Conservation (phyloP, 768 basidiomycete genomes). For the Tylopilus plumbeoviolaceoides region DNA sequence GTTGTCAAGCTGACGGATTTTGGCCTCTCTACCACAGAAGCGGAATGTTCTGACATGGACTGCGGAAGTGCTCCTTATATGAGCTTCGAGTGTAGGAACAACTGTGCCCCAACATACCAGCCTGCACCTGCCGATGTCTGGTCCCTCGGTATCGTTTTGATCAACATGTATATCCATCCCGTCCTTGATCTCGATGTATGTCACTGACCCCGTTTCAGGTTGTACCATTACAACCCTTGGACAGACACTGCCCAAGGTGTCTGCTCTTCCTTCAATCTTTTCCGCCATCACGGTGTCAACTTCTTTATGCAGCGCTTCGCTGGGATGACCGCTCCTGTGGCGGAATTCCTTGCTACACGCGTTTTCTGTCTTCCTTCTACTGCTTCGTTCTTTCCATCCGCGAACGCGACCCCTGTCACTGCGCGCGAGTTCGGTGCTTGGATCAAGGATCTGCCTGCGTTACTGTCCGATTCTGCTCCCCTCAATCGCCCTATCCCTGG, state of each 20-base stretch:
- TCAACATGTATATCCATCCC: conserved; percentile 76
- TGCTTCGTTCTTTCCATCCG: conserved; percentile 35
- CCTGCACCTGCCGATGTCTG: conserved; percentile 97
- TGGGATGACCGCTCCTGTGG: conserved; percentile 84
- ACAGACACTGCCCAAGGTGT: conserved; percentile 84
- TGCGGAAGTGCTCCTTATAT: conserved; percentile 99
- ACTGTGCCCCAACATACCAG: conserved; percentile 89
- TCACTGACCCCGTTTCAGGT: conserved; percentile 41
- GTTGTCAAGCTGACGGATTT: conserved; percentile 97
- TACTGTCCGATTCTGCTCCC: conserved; percentile 47
- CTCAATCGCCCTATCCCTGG: conserved; percentile 29
- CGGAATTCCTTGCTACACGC: conserved; percentile 77
- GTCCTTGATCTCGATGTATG: not conserved
- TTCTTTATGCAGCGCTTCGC: conserved; percentile 91
- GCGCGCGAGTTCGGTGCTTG: conserved; percentile 85
- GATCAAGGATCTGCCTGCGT: conserved; percentile 75
- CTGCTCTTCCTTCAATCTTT: conserved; percentile 78
- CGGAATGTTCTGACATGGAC: conserved; percentile 92
- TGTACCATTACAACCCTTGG: conserved; percentile 99
- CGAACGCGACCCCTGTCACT: conserved; percentile 42
- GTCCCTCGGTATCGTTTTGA: conserved; percentile 97
- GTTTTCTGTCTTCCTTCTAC: conserved; percentile 77
- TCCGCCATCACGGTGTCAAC: conserved; percentile 68
- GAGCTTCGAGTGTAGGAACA: conserved; percentile 99
- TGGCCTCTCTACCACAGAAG: conserved; percentile 87